phyloP scores from a whole-genome alignment of 768 basidiomycete genomes.

The Porpolomopsis calyptriformis region DNA sequence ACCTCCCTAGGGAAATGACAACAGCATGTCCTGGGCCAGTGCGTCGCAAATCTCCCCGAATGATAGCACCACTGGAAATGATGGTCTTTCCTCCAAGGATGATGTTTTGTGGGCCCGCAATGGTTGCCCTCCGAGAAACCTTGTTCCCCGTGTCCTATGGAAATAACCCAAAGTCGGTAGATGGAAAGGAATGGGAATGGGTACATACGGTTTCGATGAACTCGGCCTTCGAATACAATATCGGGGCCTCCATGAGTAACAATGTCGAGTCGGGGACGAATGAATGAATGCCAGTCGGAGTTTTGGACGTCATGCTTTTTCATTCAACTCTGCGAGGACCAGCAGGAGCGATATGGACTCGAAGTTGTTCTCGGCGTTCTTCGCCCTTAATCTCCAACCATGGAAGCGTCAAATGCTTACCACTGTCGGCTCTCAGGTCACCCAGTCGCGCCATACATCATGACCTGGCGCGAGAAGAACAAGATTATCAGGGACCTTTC shows the following conservation, averaged over 20 bases:
- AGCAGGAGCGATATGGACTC: not conserved
- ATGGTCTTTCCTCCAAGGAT: slow-evolving; percentile 96
- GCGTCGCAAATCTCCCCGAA: slow-evolving; percentile 86
- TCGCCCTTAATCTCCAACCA: too few species aligned
- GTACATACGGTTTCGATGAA: slow-evolving; percentile 67
- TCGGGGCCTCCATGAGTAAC: slow-evolving; percentile 51
- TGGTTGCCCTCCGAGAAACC: slow-evolving; percentile 83
- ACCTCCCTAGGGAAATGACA: slow-evolving; percentile 85
- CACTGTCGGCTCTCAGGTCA: too few species aligned
- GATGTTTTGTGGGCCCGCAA: slow-evolving; percentile 92
- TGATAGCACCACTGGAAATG: slow-evolving; percentile 80
- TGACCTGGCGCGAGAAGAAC: too few species aligned
- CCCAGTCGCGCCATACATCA: too few species aligned
- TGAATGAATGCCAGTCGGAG: too few species aligned
- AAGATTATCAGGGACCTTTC: slow-evolving; percentile 57
- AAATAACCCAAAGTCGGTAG: not conserved
- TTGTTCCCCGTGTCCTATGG: slow-evolving; percentile 88
- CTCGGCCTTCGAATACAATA: slow-evolving; percentile 73
- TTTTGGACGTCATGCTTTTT: not conserved
- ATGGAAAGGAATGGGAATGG: not conserved
- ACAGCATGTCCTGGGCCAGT: slow-evolving; percentile 89
- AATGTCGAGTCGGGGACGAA: not conserved
- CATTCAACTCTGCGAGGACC: not conserved
- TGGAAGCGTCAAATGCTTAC: too few species aligned
- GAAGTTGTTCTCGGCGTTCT: too few species aligned